Evolutionary conservation across 192 early-diverging fungal genomes (phyloP), one percentile per base, ranked within the genome.

Genomic region (Rhizoclosmatium sp.): DNA sequence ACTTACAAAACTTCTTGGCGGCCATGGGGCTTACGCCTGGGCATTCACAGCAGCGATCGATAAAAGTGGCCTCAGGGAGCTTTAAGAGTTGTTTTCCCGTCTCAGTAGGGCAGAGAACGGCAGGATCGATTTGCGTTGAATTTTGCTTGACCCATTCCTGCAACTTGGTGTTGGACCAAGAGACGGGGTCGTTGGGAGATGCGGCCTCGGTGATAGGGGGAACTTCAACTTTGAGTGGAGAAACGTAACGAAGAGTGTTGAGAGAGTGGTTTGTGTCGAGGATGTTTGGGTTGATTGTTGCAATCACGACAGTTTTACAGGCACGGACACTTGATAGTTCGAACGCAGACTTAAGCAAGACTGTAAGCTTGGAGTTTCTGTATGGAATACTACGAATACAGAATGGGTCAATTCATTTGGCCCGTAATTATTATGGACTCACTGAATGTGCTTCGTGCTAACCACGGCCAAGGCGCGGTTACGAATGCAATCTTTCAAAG

Each of bases 401-500:
- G 31, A 31, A 31, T 31, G 31, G 31, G 31, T 31, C 31, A 31
- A 31, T 9, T 72, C 16, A 9, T 40, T 48, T 58, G 5, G 5
- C 5, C 9, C 0, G 5, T 54, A 0, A 54, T 7, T 54, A 54
- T 54, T 54, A 54, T 54, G 40, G 23, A 68, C 58, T 69, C 47
- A 80, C 59, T 87, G 88, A 3, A 85, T 79, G 61, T 81, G 78
- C 42, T 82, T 79, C 7, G 67, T 66, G n/a, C 41, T 59, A 2
- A 69, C 39, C 2, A 64, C 69, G 1, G 81, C 75, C 69, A 87
- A 21, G 5, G 84, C 82, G 7, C 87, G 78, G 58, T 77, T 78
- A 16, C 86, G 54, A 71, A 90, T 87, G 65, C 88, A 90, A 54
- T 90, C 88, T 71, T 90, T 90, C 41, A 90, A 76, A 16, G 83